Percentiles rank a stretch among this genome's conserved stretches.
Conservation (phyloP, 345 rosid species). For the Eucalyptus erythrocorys region DNA sequence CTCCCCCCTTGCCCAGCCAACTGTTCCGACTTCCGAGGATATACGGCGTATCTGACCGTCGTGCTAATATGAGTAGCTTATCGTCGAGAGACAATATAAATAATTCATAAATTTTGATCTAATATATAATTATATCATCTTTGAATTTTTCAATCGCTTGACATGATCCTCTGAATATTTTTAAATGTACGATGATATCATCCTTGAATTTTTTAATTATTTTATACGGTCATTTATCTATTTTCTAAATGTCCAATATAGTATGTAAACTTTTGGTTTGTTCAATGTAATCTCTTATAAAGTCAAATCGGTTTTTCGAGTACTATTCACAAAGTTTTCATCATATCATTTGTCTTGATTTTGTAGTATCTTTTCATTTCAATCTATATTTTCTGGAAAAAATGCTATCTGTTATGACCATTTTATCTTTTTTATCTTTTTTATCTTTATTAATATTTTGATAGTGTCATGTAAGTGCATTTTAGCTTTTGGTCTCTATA, state of each 20-base stretch:
- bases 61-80: background rate
- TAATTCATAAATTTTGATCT: rapidly evolving
- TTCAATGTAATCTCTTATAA: background rate
- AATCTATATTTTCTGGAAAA: background rate
- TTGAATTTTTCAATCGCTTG: background rate
- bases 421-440: background rate
- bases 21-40: background rate
- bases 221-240: background rate
- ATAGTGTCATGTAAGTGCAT: background rate
- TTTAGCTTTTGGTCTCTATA: background rate
- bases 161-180: background rate
- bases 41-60: background rate
- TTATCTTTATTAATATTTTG: background rate
- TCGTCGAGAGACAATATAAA: rapidly evolving
- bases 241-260: background rate
- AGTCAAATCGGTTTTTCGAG: background rate
- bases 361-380: background rate
- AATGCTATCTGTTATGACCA: background rate
- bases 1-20: background rate
- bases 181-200: background rate
- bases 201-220: background rate
- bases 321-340: background rate
- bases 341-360: background rate
- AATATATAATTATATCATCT: too few relatives aligned
- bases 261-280: rapidly evolving